Evolutionary conservation across 768 basidiomycete species (phyloP).

Genomic region (Rhizopogon vulgaris): DNA sequence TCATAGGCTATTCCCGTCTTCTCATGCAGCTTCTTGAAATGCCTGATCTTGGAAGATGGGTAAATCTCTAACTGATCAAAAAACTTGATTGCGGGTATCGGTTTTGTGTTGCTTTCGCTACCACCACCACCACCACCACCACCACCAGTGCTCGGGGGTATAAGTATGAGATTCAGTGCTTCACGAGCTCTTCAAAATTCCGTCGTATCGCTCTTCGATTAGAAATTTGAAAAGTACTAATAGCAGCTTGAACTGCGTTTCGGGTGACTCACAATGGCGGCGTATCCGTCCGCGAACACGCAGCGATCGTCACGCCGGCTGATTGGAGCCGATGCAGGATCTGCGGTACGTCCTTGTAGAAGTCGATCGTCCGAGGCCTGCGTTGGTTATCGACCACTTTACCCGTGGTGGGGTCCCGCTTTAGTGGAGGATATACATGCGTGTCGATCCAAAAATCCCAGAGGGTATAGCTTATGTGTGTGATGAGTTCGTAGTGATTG

Average conservation of each 20-base stretch:
- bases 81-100: constrained; percentile 47
- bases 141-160: constrained; percentile 36
- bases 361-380: constrained; percentile 38
- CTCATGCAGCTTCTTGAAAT: constrained; percentile 70
- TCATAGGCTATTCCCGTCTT: constrained; percentile 72
- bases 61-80: constrained; percentile 75
- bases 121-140: constrained; percentile 8
- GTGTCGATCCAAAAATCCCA: constrained; percentile 89
- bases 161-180: constrained; percentile 58
- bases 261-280: constrained; percentile 50
- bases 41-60: constrained; percentile 74
- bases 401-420: constrained; percentile 29
- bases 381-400: constrained; percentile 19
- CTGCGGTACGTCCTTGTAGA: constrained; percentile 72
- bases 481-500: constrained; percentile 1
- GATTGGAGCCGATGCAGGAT: constrained; percentile 57
- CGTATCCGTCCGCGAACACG: constrained; percentile 69
- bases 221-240: too few species aligned
- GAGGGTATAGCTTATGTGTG: constrained; percentile 59
- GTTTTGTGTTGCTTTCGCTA: constrained; percentile 12
- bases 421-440: constrained; percentile 58
- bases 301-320: constrained; percentile 52
- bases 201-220: too few species aligned
- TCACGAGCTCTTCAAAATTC: constrained; percentile 53
- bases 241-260: too few species aligned